Conservation (phyloP, 805 yeast species). For the Tetrapisispora phaffii region DNA sequence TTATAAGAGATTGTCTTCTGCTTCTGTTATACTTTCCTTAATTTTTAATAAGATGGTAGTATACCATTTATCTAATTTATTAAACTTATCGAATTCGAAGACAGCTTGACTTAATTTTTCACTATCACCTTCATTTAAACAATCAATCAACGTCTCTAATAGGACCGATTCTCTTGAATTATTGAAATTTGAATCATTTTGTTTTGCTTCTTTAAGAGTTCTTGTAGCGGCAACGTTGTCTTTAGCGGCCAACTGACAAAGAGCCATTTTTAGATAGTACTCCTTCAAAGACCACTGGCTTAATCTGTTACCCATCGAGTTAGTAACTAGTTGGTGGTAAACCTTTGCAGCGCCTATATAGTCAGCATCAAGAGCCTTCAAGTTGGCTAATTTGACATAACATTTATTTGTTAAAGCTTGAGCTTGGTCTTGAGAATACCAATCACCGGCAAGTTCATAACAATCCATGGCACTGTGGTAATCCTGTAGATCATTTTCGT, state of each 20-base stretch:
- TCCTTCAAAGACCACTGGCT: slow-evolving; percentile 91
- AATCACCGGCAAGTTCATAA: slow-evolving; percentile 91
- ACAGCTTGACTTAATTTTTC: slow-evolving; percentile 66
- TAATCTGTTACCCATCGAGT: slow-evolving; percentile 60
- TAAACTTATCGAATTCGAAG: slow-evolving; percentile 76
- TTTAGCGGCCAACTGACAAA: slow-evolving; percentile 74
- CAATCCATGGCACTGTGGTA: slow-evolving; percentile 58
- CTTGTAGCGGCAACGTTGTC: slow-evolving; percentile 82
- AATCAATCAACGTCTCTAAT: slow-evolving; percentile 53
- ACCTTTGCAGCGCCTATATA: slow-evolving; percentile 66
- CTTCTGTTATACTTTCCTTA: slow-evolving; percentile 60
- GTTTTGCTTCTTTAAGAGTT: slow-evolving; percentile 50
- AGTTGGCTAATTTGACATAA: slow-evolving; percentile 79
- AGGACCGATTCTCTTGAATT: slow-evolving; percentile 66
- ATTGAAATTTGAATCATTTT: slow-evolving; percentile 68
- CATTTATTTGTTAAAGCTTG: slow-evolving; percentile 85
- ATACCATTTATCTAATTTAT: slow-evolving; percentile 84
- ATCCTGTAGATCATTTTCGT: slow-evolving; percentile 68
- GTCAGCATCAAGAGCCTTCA: slow-evolving; percentile 66
- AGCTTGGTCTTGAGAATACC: slow-evolving; percentile 90
- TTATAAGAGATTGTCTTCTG: slow-evolving; percentile 51
- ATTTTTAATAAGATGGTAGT: slow-evolving; percentile 74
- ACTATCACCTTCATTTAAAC: slow-evolving; percentile 72
- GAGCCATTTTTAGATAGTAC: slow-evolving; percentile 71
- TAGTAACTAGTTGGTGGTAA: slow-evolving; percentile 71